phyloP scores from a whole-genome alignment of 2,329 filamentous ascomycete species.

The Nemania serpens region DNA sequence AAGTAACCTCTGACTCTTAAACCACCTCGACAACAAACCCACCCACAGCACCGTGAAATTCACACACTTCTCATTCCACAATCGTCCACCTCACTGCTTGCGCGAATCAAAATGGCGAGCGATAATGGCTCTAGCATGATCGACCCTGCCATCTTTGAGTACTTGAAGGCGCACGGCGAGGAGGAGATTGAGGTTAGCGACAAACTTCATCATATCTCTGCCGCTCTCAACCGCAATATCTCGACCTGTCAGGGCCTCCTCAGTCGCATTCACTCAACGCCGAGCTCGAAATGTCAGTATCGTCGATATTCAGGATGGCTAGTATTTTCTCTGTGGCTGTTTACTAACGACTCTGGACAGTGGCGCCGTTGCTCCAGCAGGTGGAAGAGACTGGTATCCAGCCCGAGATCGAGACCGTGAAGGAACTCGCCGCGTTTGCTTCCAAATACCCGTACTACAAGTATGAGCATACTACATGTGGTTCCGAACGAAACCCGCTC shows the following conservation, averaged over 20 bases:
- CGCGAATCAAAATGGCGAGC: constrained; percentile 33
- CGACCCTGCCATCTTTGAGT: constrained; percentile 82
- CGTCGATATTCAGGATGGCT: neutral
- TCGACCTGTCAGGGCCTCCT: constrained; percentile 81
- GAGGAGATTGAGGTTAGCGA: constrained; percentile 83
- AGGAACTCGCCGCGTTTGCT: constrained; percentile 71
- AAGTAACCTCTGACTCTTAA: too few species aligned
- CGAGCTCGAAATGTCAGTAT: constrained; percentile 59
- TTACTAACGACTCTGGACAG: constrained; percentile 48
- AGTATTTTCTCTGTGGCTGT: neutral
- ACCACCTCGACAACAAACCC: neutral
- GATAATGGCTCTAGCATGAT: constrained; percentile 57
- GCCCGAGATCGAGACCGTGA: constrained; percentile 72
- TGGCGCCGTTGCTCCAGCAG: constrained; percentile 69
- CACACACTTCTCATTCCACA: constrained; percentile 3
- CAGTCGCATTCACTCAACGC: constrained; percentile 87
- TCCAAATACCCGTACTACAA: constrained; percentile 96
- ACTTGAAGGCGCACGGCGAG: constrained; percentile 87
- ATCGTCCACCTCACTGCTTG: neutral
- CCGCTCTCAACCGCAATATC: constrained; percentile 82
- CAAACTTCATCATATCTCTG: constrained; percentile 79
- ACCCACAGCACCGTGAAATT: neutral
- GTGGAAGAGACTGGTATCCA: constrained; percentile 71
- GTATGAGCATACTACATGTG: constrained; percentile 48
- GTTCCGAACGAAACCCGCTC: neutral